phyloP scores from a whole-genome alignment of 2,329 filamentous ascomycete genomes.

The Alternaria brassicicola region DNA sequence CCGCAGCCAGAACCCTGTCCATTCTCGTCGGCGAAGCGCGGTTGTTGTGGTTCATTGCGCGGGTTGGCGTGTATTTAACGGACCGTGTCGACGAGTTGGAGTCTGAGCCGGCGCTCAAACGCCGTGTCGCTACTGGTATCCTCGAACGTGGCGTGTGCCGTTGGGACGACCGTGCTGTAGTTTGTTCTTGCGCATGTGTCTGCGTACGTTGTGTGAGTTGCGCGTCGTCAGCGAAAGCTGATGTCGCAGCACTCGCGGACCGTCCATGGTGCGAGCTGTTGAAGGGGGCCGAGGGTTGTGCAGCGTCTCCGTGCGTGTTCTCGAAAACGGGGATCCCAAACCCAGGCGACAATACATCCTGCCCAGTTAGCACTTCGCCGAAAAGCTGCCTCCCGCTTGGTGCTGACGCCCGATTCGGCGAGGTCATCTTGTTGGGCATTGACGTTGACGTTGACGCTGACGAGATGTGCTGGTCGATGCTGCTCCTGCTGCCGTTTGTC shows the following conservation, averaged over 20 bases:
- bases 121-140: constrained; percentile 42
- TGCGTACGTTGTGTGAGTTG: constrained; percentile 19
- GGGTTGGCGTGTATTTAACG: constrained; percentile 37
- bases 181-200: constrained; percentile 17
- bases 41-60: constrained; percentile 28
- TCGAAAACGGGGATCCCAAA: constrained; percentile 43
- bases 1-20: constrained; percentile 23
- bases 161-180: constrained; percentile 20
- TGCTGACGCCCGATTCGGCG: constrained; percentile 31
- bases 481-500: constrained; percentile 34
- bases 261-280: constrained; percentile 26
- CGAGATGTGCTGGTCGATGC: constrained; percentile 32
- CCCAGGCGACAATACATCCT: constrained; percentile 39
- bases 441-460: constrained; percentile 32
- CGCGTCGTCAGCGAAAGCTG: constrained; percentile 19
- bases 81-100: constrained; percentile 45
- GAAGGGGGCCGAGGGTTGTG: constrained; percentile 23
- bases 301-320: constrained; percentile 14
- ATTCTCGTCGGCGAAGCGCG: constrained; percentile 37
- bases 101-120: constrained; percentile 44
- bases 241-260: constrained; percentile 26
- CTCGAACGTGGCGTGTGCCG: constrained; percentile 40
- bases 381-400: constrained; percentile 42
- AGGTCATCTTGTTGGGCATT: constrained; percentile 32
- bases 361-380: constrained; percentile 44